Conservation (phyloP, 345 rosid genomes). For the Gossypium herbaceum region DNA sequence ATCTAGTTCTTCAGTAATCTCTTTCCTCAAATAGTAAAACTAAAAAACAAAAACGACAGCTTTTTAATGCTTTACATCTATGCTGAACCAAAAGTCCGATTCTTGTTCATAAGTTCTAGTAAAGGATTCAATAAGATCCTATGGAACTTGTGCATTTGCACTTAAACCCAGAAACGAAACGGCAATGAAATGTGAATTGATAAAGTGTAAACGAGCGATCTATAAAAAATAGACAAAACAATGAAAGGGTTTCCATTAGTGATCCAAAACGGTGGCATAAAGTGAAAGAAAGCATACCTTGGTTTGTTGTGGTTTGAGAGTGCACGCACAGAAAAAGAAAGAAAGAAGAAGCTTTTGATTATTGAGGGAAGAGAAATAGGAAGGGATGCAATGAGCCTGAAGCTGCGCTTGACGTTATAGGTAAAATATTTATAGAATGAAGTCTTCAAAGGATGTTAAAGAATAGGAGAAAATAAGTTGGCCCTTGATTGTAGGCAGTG, state of each 20-base stretch:
- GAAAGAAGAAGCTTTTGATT: not conserved
- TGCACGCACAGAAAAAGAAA: not conserved
- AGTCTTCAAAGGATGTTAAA: not conserved
- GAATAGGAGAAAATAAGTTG: not conserved
- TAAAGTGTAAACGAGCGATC: not conserved
- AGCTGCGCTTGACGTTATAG: constrained; percentile 1
- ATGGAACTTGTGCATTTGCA: not conserved
- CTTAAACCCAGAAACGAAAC: constrained; percentile 18
- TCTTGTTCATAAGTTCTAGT: not conserved
- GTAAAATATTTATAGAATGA: not conserved
- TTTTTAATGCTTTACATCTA: not conserved
- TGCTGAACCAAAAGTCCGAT: not conserved
- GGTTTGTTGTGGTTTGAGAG: constrained; percentile 16
- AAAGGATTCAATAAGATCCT: constrained; percentile 7
- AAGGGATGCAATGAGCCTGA: not conserved
- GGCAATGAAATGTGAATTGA: not conserved
- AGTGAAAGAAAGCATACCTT: constrained; percentile 19
- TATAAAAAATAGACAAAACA: not conserved
- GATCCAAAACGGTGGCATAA: not conserved
- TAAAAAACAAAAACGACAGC: not conserved
- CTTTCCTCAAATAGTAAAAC: not conserved
- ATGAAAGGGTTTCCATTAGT: not conserved
- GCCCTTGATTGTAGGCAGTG: constrained; percentile 22
- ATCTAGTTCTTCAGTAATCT: not conserved
- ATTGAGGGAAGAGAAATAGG: constrained; percentile 1